Evolutionary conservation across 805 yeast species (phyloP).

Genomic region (Danielia reshetovae): DNA sequence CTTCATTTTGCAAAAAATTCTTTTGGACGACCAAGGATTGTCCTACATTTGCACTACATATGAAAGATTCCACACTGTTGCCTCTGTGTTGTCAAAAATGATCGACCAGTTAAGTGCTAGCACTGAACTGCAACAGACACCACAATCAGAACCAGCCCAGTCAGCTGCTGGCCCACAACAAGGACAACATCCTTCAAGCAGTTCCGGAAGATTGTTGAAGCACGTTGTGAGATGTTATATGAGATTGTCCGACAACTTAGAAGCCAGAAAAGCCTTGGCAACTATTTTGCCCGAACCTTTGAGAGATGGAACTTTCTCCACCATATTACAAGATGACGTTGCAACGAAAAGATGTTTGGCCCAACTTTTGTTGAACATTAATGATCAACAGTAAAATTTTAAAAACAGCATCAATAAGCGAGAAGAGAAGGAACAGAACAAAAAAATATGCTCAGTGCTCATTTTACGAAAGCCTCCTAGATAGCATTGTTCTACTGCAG

Average conservation of each 20-base stretch:
- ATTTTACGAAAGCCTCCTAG: too few species aligned
- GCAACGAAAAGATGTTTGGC: constrained; percentile 85
- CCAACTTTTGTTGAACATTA: constrained; percentile 68
- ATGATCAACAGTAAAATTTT: constrained; percentile 16
- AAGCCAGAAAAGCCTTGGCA: constrained; percentile 83
- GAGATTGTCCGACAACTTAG: constrained; percentile 82
- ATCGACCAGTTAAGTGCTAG: constrained; percentile 64
- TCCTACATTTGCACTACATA: constrained; percentile 91
- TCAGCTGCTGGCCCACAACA: constrained; percentile 9
- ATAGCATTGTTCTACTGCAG: too few species aligned
- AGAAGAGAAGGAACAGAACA: not conserved
- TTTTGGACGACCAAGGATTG: constrained; percentile 87
- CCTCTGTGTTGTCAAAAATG: constrained; percentile 82
- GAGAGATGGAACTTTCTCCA: constrained; percentile 80
- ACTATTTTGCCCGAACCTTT: constrained; percentile 83
- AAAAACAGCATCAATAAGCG: not conserved
- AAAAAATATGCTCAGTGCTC: not conserved
- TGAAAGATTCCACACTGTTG: constrained; percentile 92
- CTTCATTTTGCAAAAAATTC: constrained; percentile 88
- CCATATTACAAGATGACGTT: constrained; percentile 76
- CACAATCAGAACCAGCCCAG: constrained; percentile 3
- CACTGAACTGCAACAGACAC: constrained; percentile 48
- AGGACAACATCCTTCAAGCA: constrained; percentile 23
- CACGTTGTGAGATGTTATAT: constrained; percentile 94
- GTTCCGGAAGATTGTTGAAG: constrained; percentile 78